Evolutionary conservation across 768 basidiomycete species (phyloP).

Genomic region (Cyclocybe cylindracea): DNA sequence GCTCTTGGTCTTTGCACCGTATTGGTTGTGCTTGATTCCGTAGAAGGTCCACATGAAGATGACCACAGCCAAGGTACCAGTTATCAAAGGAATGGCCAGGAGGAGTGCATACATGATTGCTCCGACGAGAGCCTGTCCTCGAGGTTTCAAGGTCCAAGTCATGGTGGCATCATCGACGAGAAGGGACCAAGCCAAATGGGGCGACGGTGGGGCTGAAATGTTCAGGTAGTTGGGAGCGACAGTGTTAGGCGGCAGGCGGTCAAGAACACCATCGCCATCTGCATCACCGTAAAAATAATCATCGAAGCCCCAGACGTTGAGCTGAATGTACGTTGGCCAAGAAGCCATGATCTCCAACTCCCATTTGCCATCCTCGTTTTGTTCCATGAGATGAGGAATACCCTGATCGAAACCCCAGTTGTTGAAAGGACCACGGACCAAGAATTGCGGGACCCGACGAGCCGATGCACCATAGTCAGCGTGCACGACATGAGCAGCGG

Average conservation of each 20-base stretch:
- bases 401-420: conserved; percentile 91
- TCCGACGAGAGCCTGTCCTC: conserved; percentile 78
- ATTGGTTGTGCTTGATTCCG: conserved; percentile 92
- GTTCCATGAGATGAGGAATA: conserved; percentile 67
- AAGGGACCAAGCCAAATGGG: conserved; percentile 87
- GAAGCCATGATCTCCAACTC: conserved; percentile 85
- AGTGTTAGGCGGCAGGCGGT: conserved; percentile 88
- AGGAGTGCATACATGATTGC: conserved; percentile 89
- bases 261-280: conserved; percentile 85
- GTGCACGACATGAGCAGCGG: conserved; percentile 70
- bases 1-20: conserved; percentile 76
- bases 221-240: conserved; percentile 87
- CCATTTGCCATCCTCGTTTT: conserved; percentile 69
- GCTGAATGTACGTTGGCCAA: conserved; percentile 89
- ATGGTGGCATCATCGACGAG: conserved; percentile 76
- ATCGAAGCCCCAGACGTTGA: conserved; percentile 90
- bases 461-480: conserved; percentile 67
- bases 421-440: conserved; percentile 90
- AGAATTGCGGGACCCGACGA: conserved; percentile 84
- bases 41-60: conserved; percentile 97
- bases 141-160: conserved; percentile 78
- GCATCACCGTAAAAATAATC: conserved; percentile 92
- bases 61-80: conserved; percentile 77
- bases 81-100: conserved; percentile 79
- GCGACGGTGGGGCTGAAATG: conserved; percentile 86